phyloP scores from a whole-genome alignment of 2,329 filamentous ascomycete species.

The Trichoderma polysporum region DNA sequence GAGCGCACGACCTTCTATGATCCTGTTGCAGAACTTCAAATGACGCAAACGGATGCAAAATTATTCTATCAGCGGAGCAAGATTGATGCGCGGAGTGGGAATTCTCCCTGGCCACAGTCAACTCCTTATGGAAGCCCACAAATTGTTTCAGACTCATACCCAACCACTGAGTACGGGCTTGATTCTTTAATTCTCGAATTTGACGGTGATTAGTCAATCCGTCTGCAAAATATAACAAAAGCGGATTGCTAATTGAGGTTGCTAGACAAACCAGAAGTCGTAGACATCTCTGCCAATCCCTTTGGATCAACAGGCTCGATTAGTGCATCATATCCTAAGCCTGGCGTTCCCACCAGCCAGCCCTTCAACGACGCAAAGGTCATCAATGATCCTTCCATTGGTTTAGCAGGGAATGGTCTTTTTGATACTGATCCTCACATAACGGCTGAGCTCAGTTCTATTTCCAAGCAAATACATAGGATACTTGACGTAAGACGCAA shows the following conservation, averaged over 20 bases:
- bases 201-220: slow-evolving; percentile 27
- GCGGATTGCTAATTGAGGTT: slow-evolving; percentile 12
- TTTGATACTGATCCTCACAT: slow-evolving; percentile 75
- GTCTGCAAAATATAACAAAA: neutral
- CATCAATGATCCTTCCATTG: slow-evolving; percentile 50
- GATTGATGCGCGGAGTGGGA: slow-evolving; percentile 50
- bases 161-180: slow-evolving; percentile 38
- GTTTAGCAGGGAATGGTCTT: slow-evolving; percentile 64
- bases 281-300: slow-evolving; percentile 4
- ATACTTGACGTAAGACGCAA: slow-evolving; percentile 85
- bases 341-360: slow-evolving; percentile 42
- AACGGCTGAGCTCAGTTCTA: slow-evolving; percentile 77
- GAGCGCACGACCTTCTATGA: slow-evolving; percentile 87
- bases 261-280: slow-evolving; percentile 22
- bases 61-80: slow-evolving; percentile 92
- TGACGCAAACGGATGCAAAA: slow-evolving; percentile 92
- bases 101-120: slow-evolving; percentile 40
- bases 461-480: slow-evolving; percentile 87
- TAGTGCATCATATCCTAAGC: neutral
- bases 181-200: slow-evolving; percentile 37
- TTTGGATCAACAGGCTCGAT: slow-evolving; percentile 1
- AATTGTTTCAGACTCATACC: slow-evolving; percentile 38
- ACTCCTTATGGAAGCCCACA: slow-evolving; percentile 50
- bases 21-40: slow-evolving; percentile 87
- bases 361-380: slow-evolving; percentile 14